Evolutionary conservation across 73 alveolate species (phyloP).

Genomic region (Uronychia setigera): DNA sequence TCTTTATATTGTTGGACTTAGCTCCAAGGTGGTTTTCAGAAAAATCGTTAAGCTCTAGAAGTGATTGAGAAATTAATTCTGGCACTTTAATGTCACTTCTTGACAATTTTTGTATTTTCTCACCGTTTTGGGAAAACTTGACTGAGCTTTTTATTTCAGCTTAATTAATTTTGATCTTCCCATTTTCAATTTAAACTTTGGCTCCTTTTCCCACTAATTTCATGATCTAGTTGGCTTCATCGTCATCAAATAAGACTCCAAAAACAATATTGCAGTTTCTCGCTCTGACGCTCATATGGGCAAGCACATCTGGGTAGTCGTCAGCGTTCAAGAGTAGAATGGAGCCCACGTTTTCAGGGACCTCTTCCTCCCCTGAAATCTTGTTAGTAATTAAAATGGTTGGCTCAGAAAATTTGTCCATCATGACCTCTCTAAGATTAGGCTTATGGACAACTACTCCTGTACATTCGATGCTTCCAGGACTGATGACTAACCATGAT

Average conservation of each 20-base stretch:
- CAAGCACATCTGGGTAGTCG: constrained; percentile 90
- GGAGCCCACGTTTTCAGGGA: constrained; percentile 84
- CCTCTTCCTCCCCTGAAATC: constrained; percentile 94
- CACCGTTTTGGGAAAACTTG: no score
- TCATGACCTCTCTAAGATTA: constrained; percentile 71
- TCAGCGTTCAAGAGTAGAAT: constrained; percentile 70
- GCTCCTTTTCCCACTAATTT: constrained; percentile 17
- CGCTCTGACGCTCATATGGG: constrained; percentile 93
- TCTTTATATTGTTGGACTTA: constrained; percentile 74
- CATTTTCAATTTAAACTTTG: constrained; percentile 7
- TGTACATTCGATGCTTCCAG: constrained; percentile 66
- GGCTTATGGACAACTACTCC: constrained; percentile 69
- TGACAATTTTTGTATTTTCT: no score
- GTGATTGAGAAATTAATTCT: constrained; percentile 13
- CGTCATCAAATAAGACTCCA: constrained; percentile 78
- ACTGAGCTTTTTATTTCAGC: not conserved
- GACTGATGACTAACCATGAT: constrained; percentile 83
- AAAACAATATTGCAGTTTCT: constrained; percentile 84
- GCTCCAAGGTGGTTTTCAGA: constrained; percentile 70
- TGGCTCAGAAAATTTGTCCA: constrained; percentile 65
- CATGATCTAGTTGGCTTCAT: constrained; percentile 40
- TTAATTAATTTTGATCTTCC: not conserved
- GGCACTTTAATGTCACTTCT: not conserved
- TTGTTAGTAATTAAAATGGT: constrained; percentile 79
- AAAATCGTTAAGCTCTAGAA: constrained; percentile 68